Evolutionary conservation across 1,284 basidiomycete species (phyloP).

Genomic region (Thecaphora frezii): DNA sequence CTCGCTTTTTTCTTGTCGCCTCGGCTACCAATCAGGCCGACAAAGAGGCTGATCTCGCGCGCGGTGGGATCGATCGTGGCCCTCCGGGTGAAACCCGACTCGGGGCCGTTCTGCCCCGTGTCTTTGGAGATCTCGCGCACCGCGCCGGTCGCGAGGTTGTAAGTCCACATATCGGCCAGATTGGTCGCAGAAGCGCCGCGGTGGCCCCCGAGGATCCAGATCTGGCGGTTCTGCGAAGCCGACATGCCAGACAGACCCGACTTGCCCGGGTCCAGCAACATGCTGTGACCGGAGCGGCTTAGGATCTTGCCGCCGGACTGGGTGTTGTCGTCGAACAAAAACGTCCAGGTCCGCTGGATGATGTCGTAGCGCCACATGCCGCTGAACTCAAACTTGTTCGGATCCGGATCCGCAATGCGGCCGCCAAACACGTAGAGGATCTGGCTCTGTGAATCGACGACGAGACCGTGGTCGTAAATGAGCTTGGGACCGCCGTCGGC

Average conservation of each 20-base stretch:
- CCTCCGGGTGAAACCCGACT: slow-evolving; percentile 57
- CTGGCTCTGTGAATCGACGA: slow-evolving; percentile 71
- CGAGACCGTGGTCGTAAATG: slow-evolving; percentile 79
- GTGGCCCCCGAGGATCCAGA: slow-evolving; percentile 58
- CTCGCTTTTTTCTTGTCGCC: slow-evolving; percentile 33
- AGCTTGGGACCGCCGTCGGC: slow-evolving; percentile 70
- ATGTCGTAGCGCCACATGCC: slow-evolving; percentile 60
- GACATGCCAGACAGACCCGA: slow-evolving; percentile 30
- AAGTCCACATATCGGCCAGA: slow-evolving; percentile 56
- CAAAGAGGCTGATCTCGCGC: slow-evolving; percentile 54
- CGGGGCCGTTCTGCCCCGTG: slow-evolving; percentile 45
- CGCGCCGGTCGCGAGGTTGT: slow-evolving; percentile 40
- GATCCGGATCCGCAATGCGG: slow-evolving; percentile 67
- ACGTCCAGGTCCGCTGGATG: slow-evolving; percentile 46
- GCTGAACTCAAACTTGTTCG: slow-evolving; percentile 44
- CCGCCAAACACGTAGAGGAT: slow-evolving; percentile 78
- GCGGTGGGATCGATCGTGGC: slow-evolving; percentile 49
- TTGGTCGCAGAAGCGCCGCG: slow-evolving; percentile 49
- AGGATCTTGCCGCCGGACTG: slow-evolving; percentile 33
- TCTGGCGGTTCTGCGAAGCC: slow-evolving; percentile 32
- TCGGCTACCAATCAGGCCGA: slow-evolving; percentile 42
- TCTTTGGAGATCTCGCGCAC: slow-evolving; percentile 39
- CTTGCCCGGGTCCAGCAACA: slow-evolving; percentile 51
- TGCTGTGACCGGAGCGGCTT: slow-evolving; percentile 54
- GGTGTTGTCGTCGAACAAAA: slow-evolving; percentile 51